Conservation (phyloP, 2,329 filamentous ascomycete species). For the Fusarium equiseti region DNA sequence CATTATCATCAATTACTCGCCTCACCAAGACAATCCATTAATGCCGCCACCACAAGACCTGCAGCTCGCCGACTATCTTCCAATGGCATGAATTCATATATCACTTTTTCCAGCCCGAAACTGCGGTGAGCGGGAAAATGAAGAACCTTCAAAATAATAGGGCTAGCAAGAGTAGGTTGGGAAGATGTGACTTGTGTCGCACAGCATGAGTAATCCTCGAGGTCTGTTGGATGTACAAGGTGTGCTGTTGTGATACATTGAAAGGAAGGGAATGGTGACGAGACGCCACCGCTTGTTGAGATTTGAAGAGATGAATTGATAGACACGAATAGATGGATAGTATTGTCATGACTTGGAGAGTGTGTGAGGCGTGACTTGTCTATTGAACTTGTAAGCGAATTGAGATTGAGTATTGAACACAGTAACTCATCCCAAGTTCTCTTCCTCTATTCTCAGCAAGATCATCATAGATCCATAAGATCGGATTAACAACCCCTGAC, state of each 20-base stretch:
- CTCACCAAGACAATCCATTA: not conserved
- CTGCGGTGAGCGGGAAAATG: conserved; percentile 29
- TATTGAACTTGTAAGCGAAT: not conserved
- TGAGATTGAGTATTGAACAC: not conserved
- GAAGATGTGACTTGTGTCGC: conserved; percentile 11
- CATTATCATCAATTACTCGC: not conserved
- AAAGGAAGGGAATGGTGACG: conserved; percentile 20
- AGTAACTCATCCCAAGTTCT: not conserved
- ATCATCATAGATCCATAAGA: conserved; percentile 33
- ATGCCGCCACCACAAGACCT: conserved; percentile 14
- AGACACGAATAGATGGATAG: not conserved
- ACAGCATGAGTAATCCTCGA: conserved; percentile 32
- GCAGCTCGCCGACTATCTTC: conserved; percentile 32
- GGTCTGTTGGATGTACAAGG: conserved; percentile 24
- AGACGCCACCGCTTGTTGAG: conserved; percentile 35
- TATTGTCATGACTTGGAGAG: no score
- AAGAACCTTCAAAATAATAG: conserved; percentile 3
- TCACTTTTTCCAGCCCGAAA: conserved; percentile 18
- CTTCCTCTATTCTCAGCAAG: not conserved
- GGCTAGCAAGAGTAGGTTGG: conserved; percentile 7
- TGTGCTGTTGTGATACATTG: conserved; percentile 21
- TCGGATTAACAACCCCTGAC: conserved; percentile 27
- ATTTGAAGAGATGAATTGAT: not conserved
- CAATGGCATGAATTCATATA: conserved; percentile 27
- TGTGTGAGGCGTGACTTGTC: not conserved